A percentile compares a stretch with the other conserved stretches of the same genome.
phyloP scores from a whole-genome alignment of 2,329 filamentous ascomycete species.

The Xylariaceae sp. region DNA sequence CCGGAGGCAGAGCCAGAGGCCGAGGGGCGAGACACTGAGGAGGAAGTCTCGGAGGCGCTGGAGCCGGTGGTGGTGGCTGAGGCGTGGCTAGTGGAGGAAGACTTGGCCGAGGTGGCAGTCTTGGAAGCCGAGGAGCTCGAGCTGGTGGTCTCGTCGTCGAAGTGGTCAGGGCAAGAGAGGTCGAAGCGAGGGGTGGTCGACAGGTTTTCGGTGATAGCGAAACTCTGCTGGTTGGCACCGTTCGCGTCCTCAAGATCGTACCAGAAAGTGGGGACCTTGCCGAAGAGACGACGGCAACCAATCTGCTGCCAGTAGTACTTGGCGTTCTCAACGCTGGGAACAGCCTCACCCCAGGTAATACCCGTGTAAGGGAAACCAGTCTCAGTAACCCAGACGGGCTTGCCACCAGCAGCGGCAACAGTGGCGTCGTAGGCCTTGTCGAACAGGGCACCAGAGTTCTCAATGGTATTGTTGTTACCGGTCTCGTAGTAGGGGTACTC shows the following conservation, averaged over 20 bases:
- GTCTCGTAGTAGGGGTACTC: slow-evolving; percentile 50
- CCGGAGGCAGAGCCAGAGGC: slow-evolving; percentile 1
- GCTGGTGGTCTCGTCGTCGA: slow-evolving; percentile 8
- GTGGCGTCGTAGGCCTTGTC: slow-evolving; percentile 36
- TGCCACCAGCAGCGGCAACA: slow-evolving; percentile 48
- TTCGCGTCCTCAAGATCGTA: slow-evolving; percentile 32
- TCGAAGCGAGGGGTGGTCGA: slow-evolving; percentile 22
- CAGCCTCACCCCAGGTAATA: slow-evolving; percentile 39
- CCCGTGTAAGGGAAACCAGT: slow-evolving; percentile 52
- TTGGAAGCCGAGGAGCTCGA: slow-evolving; percentile 14
- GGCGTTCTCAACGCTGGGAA: slow-evolving; percentile 45
- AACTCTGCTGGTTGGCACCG: slow-evolving; percentile 26
- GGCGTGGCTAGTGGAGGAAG: slow-evolving; percentile 3
- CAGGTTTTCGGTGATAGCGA: slow-evolving; percentile 21
- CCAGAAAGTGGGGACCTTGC: slow-evolving; percentile 31
- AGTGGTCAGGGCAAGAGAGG: slow-evolving; percentile 18
- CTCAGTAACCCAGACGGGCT: slow-evolving; percentile 58
- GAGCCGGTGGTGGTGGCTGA: slow-evolving; percentile 6
- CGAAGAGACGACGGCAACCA: slow-evolving; percentile 28
- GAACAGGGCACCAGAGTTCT: slow-evolving; percentile 38
- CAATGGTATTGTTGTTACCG: slow-evolving; percentile 38
- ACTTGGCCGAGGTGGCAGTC: not conserved
- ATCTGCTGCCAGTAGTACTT: slow-evolving; percentile 32
- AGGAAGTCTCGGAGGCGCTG: not conserved
- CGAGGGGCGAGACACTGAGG: not conserved